A percentile compares a stretch with the other conserved stretches of the same genome.
These are phyloP conservation scores for Alopecurus myosuroides DNA, from an alignment of 176 grass and related monocot species.

Conservation along the genomic window DNA sequence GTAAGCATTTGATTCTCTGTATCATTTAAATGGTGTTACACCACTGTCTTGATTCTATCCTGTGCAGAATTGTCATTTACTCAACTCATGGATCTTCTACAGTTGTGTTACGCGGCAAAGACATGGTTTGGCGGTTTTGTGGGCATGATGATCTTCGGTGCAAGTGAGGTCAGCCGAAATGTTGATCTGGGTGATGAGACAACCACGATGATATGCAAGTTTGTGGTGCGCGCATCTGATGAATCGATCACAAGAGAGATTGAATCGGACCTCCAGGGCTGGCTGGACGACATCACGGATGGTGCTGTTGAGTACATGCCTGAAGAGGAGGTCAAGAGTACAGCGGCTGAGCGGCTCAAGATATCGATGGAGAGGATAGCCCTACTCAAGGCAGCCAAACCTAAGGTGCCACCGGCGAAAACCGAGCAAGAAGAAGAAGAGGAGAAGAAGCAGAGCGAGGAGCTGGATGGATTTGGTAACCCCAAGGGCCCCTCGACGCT, in stretches of 20 bases:
- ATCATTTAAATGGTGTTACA: not conserved
- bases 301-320: slow-evolving; percentile 86
- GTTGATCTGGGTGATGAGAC: slow-evolving; percentile 95
- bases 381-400: slow-evolving; percentile 84
- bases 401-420: slow-evolving; percentile 52
- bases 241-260: slow-evolving; percentile 88
- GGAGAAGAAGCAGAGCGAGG: slow-evolving; percentile 56
- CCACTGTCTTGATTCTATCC: not conserved
- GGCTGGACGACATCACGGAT: slow-evolving; percentile 90
- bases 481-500: slow-evolving; percentile 85
- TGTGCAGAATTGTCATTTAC: not conserved
- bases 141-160: slow-evolving; percentile 98
- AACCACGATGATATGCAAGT: slow-evolving; percentile 99
- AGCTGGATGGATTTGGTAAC: slow-evolving; percentile 56
- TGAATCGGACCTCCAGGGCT: slow-evolving; percentile 83
- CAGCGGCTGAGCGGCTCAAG: slow-evolving; percentile 64
- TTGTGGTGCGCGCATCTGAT: slow-evolving; percentile 82
- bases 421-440: slow-evolving; percentile 66
- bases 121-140: slow-evolving; percentile 99
- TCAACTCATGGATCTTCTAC: slow-evolving; percentile 2
- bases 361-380: slow-evolving; percentile 90
- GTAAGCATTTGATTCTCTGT: slow-evolving; percentile 37
- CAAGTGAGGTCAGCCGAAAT: slow-evolving; percentile 93
- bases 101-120: slow-evolving; percentile 89
- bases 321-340: slow-evolving; percentile 84